Base-by-base conservation (phyloP, 2,329 filamentous ascomycete genomes). In the Claviceps africana region DNA sequence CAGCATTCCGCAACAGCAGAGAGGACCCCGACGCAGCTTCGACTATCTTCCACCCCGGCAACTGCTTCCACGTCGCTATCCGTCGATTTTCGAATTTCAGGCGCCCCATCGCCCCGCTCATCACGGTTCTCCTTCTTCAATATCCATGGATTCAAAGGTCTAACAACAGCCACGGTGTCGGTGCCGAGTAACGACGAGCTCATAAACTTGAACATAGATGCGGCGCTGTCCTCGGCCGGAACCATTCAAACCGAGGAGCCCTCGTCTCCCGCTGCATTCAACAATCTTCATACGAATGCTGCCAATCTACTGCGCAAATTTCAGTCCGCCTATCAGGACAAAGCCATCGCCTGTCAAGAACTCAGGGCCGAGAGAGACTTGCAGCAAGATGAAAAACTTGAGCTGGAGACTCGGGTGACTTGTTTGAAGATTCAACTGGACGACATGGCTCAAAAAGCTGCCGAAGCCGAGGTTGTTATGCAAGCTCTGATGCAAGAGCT, bases 361-460 rank as follows among this genome's bases (percentile, higher is more conserved):
- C 57, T 79, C 10, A 68, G 69, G 31, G 71, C 72, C 9, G 79
- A 83, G 60, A 71, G 71, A n/a, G 73, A 75, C 45, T 75, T 72
- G 0, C 68, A 76, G 57, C 59, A 59, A 15, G 80, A 83, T 30
- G 78, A 82, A 61, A 64, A 74, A 17, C 77, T 77, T 48, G 79
- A 82, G 60, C 70, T 74, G 19, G 70, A 76, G 51, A 74, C 72
- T 5, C 71, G 77, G 3, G 70, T 73, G 7, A 65, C 70, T 21
- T 73, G 78, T 58, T 69, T 83, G 42, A 79, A 77, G 62, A 69
- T 72, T 57, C 79, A 83, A 61, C 70, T 85, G 1, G 77, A 83
- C 56, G 74, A 74, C 47, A 78, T 84, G 71, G 75, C 77, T 1
- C 65, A 63, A 17, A 72, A 72, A 57, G 74, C 75, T 0, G 67